These are phyloP conservation scores for Prunus davidiana DNA, from an alignment of 306 rosid species.

Conservation along the genomic window DNA sequence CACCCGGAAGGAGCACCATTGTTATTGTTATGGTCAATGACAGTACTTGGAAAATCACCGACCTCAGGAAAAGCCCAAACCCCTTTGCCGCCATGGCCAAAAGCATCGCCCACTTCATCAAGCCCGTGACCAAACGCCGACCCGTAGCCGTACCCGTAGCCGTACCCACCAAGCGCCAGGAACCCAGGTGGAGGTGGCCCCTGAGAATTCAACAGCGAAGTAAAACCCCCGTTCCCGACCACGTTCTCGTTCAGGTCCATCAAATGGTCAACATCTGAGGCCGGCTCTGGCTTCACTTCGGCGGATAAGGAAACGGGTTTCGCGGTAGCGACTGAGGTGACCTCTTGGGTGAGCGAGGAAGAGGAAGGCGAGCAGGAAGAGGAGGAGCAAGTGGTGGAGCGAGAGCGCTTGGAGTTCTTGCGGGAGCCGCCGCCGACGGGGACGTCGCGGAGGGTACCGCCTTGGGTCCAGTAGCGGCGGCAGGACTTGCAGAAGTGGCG, in stretches of 20 bases:
- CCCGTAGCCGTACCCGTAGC: slow-evolving; percentile 31
- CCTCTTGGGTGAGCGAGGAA: slow-evolving; percentile 21
- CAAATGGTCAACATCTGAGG: not conserved
- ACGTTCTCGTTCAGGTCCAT: not conserved
- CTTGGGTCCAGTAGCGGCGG: slow-evolving; percentile 63
- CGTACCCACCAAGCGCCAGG: slow-evolving; percentile 36
- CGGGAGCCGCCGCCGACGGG: slow-evolving; percentile 57
- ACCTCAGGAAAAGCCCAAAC: slow-evolving; percentile 29
- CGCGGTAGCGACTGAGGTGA: not conserved
- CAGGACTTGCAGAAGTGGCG: slow-evolving; percentile 59
- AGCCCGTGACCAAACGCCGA: slow-evolving; percentile 10
- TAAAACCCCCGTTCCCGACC: slow-evolving; percentile 9
- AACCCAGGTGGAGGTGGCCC: slow-evolving; percentile 15
- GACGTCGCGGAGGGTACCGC: slow-evolving; percentile 52
- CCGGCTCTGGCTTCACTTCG: slow-evolving; percentile 1
- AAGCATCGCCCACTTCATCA: slow-evolving; percentile 32
- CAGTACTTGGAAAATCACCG: slow-evolving; percentile 11
- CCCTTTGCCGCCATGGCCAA: slow-evolving; percentile 30
- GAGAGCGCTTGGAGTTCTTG: slow-evolving; percentile 37
- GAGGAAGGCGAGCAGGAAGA: slow-evolving; percentile 26
- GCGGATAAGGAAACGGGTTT: slow-evolving; percentile 11
- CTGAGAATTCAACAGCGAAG: slow-evolving; percentile 27
- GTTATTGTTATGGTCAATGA: not conserved
- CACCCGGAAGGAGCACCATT: slow-evolving; percentile 1
- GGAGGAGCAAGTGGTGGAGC: slow-evolving; percentile 15